A percentile compares a stretch with the other conserved stretches of the same genome.
These are phyloP conservation scores for Byssochlamys sp. DNA, from an alignment of 2,329 filamentous ascomycete species.

Conservation along the genomic window DNA sequence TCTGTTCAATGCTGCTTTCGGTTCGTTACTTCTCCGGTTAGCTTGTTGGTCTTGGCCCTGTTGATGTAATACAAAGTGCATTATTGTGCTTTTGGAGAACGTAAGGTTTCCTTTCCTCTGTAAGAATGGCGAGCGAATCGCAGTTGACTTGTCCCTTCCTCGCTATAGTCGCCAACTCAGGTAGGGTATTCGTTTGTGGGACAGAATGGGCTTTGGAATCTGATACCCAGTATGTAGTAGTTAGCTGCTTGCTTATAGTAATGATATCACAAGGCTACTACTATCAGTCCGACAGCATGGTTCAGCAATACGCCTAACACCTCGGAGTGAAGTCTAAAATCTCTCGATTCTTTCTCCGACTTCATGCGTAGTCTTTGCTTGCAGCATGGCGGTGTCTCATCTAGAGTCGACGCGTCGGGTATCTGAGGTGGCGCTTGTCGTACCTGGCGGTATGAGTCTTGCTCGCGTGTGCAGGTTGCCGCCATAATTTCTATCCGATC, in stretches of 20 bases:
- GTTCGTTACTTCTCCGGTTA: neutral
- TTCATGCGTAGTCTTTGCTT: neutral
- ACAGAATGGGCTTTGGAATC: neutral
- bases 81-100: neutral
- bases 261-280: neutral
- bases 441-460: neutral
- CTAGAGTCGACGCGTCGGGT: neutral
- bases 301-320: neutral
- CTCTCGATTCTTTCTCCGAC: neutral
- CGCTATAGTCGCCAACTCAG: neutral
- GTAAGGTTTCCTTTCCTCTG: neutral
- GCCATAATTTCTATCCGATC: neutral
- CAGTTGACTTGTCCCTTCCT: neutral
- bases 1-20: neutral
- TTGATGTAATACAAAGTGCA: neutral
- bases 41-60: neutral
- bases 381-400: neutral
- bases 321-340: neutral
- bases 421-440: neutral
- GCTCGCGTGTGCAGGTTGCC: neutral
- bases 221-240: neutral
- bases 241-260: neutral
- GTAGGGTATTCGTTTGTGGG: neutral
- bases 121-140: neutral
- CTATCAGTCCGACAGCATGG: neutral